Evolutionary conservation across 2,329 filamentous ascomycete species (phyloP), one percentile per base, ranked within the genome.

Genomic region (Daldinia eschscholtzii): DNA sequence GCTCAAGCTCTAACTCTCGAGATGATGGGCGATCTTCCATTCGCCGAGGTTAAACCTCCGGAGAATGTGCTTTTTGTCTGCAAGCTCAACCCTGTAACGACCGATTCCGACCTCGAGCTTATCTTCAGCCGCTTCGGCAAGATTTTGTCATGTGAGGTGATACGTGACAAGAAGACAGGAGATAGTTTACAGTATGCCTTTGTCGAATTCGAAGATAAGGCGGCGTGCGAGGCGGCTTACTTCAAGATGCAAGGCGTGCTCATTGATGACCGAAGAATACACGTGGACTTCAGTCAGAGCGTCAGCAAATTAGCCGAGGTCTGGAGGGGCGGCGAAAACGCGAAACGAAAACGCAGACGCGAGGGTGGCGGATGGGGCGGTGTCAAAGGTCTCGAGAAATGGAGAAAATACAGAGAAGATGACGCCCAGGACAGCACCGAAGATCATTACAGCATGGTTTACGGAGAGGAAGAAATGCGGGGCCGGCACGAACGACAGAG

Each of bases 241-340:
- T 96, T 97, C 83, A 99, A 99, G 82, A 99, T 99, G 96, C 94
- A 99, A 79, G 93, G 92, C 1, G 95, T 98, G 1, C 83, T 99
- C 62, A 98, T 99, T 72, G 96, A 99, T 76, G 96, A 99, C 75
- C 93, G 97, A 72, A 91, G 96, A 46, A 99, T 99, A 71, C 96
- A 99, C 77, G 96, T 99, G 63, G 96, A 99, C 81, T 99, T 99
- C 81, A 98, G 94, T 10, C 96, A 99, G 82, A 97, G 93, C 78
- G 96, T 94, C 68, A 88, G 90, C 70, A 95, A 93, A 78, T 83
- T 99, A 6, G 96, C 93, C 52, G 93, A 97, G 70, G 90, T 91
- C 15, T 99, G 96, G 96, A 88, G 96, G 70, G 91, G 89, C 67
- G 91, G 91, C 46, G 93, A 94, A 20, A 97, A 97, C 76, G 88